Percentiles rank a stretch among this genome's conserved stretches.
These are phyloP conservation scores for Sporisorium scitamineum DNA, from an alignment of 1,284 basidiomycete genomes.

Conservation along the genomic window DNA sequence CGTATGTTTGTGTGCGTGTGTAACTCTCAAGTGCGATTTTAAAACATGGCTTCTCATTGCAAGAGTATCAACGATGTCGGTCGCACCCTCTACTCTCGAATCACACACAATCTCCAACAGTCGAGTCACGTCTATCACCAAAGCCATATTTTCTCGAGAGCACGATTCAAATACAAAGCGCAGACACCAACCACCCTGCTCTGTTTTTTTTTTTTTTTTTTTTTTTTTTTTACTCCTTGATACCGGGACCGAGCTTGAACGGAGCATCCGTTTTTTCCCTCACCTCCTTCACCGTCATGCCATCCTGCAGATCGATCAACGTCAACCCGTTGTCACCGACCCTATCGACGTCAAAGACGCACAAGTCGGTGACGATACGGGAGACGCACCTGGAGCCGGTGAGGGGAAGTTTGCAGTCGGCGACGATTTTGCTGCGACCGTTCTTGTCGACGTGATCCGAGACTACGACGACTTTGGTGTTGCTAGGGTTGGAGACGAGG, in stretches of 20 bases:
- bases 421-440: slow-evolving; percentile 86
- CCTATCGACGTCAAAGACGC: slow-evolving; percentile 87
- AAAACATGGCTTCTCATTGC: not conserved
- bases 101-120: not conserved
- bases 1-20: not conserved
- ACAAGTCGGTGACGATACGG: slow-evolving; percentile 89
- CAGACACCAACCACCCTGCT: no score
- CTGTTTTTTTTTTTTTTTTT: no score
- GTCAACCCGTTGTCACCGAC: slow-evolving; percentile 76
- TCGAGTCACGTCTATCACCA: no score
- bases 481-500: slow-evolving; percentile 66
- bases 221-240: slow-evolving; percentile 26
- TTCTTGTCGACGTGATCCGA: slow-evolving; percentile 92
- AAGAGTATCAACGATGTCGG: no score
- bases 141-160: not conserved
- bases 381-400: slow-evolving; percentile 88
- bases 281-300: slow-evolving; percentile 85
- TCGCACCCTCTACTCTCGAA: no score
- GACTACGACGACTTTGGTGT: slow-evolving; percentile 76
- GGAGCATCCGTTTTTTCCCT: slow-evolving; percentile 84
- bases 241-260: slow-evolving; percentile 72
- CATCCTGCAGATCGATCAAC: slow-evolving; percentile 84
- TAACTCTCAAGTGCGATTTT: not conserved
- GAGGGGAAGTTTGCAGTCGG: slow-evolving; percentile 83
- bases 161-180: no score